Evolutionary conservation across 2,329 filamentous ascomycete genomes (phyloP).

Genomic region (Epicoccum sorghinum): DNA sequence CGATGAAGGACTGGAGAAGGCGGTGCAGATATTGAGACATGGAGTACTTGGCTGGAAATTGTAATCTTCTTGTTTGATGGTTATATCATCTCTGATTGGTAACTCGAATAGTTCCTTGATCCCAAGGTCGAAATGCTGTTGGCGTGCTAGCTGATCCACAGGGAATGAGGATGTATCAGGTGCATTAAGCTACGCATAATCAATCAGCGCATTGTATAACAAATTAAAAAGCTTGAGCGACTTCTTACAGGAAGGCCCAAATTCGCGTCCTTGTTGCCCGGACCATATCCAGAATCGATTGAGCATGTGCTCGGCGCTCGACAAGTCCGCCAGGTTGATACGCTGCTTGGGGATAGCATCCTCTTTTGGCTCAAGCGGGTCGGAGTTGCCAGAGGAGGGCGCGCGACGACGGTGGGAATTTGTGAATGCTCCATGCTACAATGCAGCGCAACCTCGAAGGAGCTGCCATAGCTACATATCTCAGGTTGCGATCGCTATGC

Average conservation of each 20-base stretch:
- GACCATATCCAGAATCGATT: constrained; percentile 43
- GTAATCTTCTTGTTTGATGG: constrained; percentile 4
- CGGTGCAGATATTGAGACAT: constrained; percentile 1
- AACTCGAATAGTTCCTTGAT: neutral
- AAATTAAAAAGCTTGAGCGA: neutral
- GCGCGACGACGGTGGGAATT: neutral
- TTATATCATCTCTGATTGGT: neutral
- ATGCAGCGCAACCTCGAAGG: constrained; percentile 6
- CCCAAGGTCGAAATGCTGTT: neutral
- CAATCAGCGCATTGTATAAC: neutral
- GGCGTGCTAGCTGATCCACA: neutral
- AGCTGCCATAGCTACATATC: constrained; percentile 9
- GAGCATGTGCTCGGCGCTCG: constrained; percentile 40
- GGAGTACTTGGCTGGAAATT: neutral
- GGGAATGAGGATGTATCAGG: constrained; percentile 22
- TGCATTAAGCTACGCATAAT: constrained; percentile 20
- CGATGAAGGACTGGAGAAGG: constrained; percentile 7
- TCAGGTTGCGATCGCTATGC: constrained; percentile 5
- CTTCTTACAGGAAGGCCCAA: constrained; percentile 13
- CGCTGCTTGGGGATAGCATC: constrained; percentile 35
- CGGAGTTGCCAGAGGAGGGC: neutral
- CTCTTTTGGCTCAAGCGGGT: neutral
- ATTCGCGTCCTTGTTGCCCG: constrained; percentile 22
- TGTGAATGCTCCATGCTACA: constrained; percentile 4
- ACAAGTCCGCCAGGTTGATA: constrained; percentile 19